These are phyloP conservation scores for Harringtonia lauricola DNA, from an alignment of 2,329 filamentous ascomycete species.

Conservation along the genomic window DNA sequence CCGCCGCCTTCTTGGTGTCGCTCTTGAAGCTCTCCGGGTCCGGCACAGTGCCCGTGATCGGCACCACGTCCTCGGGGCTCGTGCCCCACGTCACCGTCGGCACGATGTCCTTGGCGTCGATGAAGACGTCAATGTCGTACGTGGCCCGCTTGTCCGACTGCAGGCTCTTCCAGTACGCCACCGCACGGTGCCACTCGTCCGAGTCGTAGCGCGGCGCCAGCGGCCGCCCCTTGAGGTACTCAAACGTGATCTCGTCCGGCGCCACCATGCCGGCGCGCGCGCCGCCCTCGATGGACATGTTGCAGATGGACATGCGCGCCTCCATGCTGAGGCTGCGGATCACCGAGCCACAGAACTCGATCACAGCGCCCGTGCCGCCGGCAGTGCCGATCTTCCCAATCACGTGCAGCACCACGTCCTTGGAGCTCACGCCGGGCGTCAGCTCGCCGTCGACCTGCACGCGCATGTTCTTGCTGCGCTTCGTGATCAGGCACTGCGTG, in stretches of 20 bases:
- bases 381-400: conserved; percentile 94
- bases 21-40: conserved; percentile 78
- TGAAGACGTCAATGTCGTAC: conserved; percentile 81
- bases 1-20: conserved; percentile 68
- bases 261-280: conserved; percentile 95
- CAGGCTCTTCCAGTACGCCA: conserved; percentile 78
- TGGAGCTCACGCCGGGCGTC: conserved; percentile 83
- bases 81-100: conserved; percentile 97
- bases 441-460: conserved; percentile 90
- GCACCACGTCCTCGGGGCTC: conserved; percentile 89
- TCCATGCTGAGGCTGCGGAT: conserved; percentile 89
- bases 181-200: conserved; percentile 79
- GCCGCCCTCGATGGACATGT: conserved; percentile 97
- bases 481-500: conserved; percentile 89
- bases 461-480: conserved; percentile 97
- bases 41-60: conserved; percentile 84
- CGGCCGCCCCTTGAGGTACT: conserved; percentile 86
- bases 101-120: conserved; percentile 85
- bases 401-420: conserved; percentile 86
- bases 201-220: conserved; percentile 77
- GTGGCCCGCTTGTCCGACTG: conserved; percentile 79
- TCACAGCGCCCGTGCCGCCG: conserved; percentile 86
- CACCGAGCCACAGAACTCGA: conserved; percentile 94
- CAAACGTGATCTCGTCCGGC: conserved; percentile 85
- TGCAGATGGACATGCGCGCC: conserved; percentile 97